Evolutionary conservation across 495 filamentous ascomycete genomes (phyloP).

Genomic region (Pseudevernia furfuracea): DNA sequence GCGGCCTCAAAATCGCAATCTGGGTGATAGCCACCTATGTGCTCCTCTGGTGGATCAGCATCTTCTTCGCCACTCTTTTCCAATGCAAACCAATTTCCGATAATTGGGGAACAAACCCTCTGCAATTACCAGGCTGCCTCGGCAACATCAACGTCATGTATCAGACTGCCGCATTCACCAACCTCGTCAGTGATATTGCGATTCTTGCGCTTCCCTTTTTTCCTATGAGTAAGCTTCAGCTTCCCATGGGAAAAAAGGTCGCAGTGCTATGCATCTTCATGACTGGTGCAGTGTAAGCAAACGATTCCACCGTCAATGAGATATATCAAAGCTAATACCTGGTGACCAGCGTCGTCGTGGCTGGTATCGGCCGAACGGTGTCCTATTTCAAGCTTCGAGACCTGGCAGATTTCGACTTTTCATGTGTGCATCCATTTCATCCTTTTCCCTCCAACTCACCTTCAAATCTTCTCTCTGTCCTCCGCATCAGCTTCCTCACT

Average conservation of each 20-base stretch:
- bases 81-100: slow-evolving; percentile 29
- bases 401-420: slow-evolving; percentile 1
- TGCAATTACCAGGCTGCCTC: slow-evolving; percentile 27
- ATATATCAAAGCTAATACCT: background rate
- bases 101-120: slow-evolving; percentile 32
- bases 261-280: slow-evolving; percentile 37
- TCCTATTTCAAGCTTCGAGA: slow-evolving; percentile 12
- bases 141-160: slow-evolving; percentile 28
- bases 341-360: slow-evolving; percentile 28
- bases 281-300: slow-evolving; percentile 35
- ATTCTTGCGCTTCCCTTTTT: slow-evolving; percentile 39
- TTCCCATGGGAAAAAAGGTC: slow-evolving; percentile 34
- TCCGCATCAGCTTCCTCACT: background rate
- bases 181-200: slow-evolving; percentile 38
- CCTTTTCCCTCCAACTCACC: background rate
- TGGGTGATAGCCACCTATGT: slow-evolving; percentile 6
- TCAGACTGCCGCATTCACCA: slow-evolving; percentile 29
- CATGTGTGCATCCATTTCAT: slow-evolving; percentile 6
- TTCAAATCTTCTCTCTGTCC: background rate
- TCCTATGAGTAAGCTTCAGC: slow-evolving; percentile 32
- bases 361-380: slow-evolving; percentile 38
- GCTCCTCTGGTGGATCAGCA: slow-evolving; percentile 11
- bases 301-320: background rate
- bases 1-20: slow-evolving; percentile 4
- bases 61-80: slow-evolving; percentile 14